Conservation (phyloP, 495 filamentous ascomycete genomes). For the Podospora conica region DNA sequence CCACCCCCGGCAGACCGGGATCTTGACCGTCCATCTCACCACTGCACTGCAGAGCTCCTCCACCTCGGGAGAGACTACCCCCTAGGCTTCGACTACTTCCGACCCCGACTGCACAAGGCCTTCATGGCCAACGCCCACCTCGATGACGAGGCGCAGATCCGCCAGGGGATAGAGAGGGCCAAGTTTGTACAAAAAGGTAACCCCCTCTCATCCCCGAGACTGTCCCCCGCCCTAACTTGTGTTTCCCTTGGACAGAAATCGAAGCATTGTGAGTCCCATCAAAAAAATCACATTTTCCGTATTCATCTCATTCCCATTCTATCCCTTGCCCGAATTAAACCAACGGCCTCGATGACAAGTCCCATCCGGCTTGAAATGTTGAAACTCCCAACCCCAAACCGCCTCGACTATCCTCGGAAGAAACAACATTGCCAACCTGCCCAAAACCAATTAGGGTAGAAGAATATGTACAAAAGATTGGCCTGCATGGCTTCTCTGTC, state of each 20-base stretch:
- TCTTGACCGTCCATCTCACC: neutral
- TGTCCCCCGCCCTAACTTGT: neutral
- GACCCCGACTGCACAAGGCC: constrained; percentile 71
- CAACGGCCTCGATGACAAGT: neutral
- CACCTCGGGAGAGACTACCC: constrained; percentile 84
- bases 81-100: constrained; percentile 78
- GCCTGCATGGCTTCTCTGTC: neutral
- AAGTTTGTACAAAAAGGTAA: constrained; percentile 87
- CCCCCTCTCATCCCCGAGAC: neutral
- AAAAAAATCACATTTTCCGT: neutral
- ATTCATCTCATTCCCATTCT: neutral
- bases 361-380: neutral
- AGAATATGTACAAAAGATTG: neutral
- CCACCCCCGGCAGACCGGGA: neutral
- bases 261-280: constrained; percentile 71
- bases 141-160: constrained; percentile 66
- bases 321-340: neutral
- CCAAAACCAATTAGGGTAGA: neutral
- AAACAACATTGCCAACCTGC: neutral
- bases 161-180: constrained; percentile 65
- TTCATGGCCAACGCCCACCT: constrained; percentile 69
- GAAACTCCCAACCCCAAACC: neutral
- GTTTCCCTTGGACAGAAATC: constrained; percentile 52
- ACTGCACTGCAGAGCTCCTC: constrained; percentile 61
- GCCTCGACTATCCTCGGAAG: neutral